phyloP scores from a whole-genome alignment of 2,329 filamentous ascomycete species.

The Fusarium fracticaudum region DNA sequence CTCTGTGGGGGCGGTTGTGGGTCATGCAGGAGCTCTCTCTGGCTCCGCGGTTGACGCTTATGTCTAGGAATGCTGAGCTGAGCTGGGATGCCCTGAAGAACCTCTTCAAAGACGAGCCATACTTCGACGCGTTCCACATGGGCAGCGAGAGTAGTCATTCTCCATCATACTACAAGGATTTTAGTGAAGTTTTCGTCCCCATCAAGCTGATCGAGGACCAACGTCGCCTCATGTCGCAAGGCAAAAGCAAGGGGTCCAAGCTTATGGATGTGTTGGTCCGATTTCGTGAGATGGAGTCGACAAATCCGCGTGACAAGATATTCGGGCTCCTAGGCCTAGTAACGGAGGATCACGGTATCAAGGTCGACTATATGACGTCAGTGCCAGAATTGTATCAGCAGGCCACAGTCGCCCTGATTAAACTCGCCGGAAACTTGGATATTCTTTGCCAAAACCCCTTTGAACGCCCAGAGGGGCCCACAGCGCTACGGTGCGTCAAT shows the following conservation, averaged over 20 bases:
- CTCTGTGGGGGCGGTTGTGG: slow-evolving; percentile 13
- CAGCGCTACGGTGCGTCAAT: not conserved
- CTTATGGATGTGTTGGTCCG: slow-evolving; percentile 9
- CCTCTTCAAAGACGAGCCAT: slow-evolving; percentile 17
- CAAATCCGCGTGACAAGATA: slow-evolving; percentile 8
- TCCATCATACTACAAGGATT: not conserved
- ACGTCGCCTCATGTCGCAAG: not conserved
- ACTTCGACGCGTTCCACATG: slow-evolving; percentile 22
- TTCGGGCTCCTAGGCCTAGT: slow-evolving; percentile 13
- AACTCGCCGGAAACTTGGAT: slow-evolving; percentile 1
- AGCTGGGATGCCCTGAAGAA: not conserved
- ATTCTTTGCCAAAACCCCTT: slow-evolving; percentile 25
- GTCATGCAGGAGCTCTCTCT: slow-evolving; percentile 27
- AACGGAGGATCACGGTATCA: slow-evolving; percentile 14
- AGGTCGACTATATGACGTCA: slow-evolving; percentile 2
- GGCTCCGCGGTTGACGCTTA: not conserved
- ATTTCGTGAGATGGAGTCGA: slow-evolving; percentile 5
- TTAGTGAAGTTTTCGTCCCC: not conserved
- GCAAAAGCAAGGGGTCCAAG: not conserved
- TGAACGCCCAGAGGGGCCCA: not conserved
- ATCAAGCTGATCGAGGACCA: slow-evolving; percentile 26
- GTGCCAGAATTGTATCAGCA: not conserved
- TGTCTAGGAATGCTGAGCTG: slow-evolving; percentile 1
- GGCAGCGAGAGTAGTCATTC: not conserved
- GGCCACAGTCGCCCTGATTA: not conserved